Percentiles rank a stretch among this genome's conserved stretches.
phyloP scores from a whole-genome alignment of 176 grass and related monocot genomes.

The Alopecurus myosuroides region DNA sequence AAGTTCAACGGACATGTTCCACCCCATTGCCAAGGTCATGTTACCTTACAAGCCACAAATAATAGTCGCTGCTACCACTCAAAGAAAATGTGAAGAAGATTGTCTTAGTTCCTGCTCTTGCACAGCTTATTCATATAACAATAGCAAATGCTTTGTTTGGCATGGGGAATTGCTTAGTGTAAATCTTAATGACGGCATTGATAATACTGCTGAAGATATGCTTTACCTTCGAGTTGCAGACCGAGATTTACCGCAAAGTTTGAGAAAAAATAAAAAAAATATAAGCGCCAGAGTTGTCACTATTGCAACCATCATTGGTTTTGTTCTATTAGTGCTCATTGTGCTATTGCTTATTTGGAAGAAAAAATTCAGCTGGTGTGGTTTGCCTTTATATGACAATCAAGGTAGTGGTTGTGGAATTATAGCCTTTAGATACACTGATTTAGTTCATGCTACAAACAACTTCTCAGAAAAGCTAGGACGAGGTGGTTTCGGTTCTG shows the following conservation, averaged over 20 bases:
- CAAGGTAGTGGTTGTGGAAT: slow-evolving; percentile 8
- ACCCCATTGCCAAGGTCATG: too few species aligned
- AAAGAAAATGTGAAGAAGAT: too few species aligned
- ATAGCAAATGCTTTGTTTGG: too few species aligned
- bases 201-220: slow-evolving; percentile 23
- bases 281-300: background rate
- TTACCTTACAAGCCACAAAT: slow-evolving; percentile 28
- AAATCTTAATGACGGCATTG: slow-evolving; percentile 20
- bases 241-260: slow-evolving; percentile 12
- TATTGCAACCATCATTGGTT: slow-evolving; percentile 5
- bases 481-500: too few species aligned
- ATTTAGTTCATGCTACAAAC: too few species aligned
- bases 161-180: slow-evolving; percentile 28
- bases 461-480: too few species aligned
- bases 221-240: slow-evolving; percentile 53
- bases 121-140: too few species aligned
- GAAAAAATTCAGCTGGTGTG: background rate
- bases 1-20: slow-evolving; percentile 22
- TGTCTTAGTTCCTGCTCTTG: too few species aligned
- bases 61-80: background rate
- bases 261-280: slow-evolving; percentile 5
- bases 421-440: too few species aligned
- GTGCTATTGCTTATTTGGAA: slow-evolving; percentile 9
- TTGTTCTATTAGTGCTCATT: background rate
- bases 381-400: background rate